Base-by-base conservation (phyloP, 306 rosid species). In the Abrus precatorius region DNA sequence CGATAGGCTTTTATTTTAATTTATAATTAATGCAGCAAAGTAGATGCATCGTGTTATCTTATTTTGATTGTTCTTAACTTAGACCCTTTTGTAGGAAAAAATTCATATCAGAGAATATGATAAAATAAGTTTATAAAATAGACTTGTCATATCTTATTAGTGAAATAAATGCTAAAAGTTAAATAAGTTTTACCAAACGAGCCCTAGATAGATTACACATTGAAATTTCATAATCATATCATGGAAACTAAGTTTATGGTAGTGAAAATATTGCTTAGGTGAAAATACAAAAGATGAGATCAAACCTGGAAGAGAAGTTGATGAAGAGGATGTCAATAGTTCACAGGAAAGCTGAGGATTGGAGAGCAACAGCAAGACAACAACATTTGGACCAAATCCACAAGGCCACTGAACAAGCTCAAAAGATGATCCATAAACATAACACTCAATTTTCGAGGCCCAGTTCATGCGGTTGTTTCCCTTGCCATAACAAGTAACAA, bases 241-340 rank as follows among this genome's bases (percentile, higher is more conserved):
- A 9, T 75, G 76, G 89, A 57, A 52, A 47, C 64, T 66, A 59
- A 69, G 66, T 76, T 38, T 29, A 32, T 61, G 8, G 34, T 41
- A 6, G 44, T 47, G 28, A 75, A 60, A 64, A 36, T 11, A 52
- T 13, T 70, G 4, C 13, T 45, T 57, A 96, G 99, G 97, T 96
- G 87, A 96, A 92, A 75, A 86, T 96, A 83, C 94, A 96, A 74
- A 93, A 89, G 88, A 96, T 96, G 99, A 90, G 87, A 83, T 89
- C 99, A 81, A 89, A 93, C 80, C 77, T 96, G 43, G 99, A 96
- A 84, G 98, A 93, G 65, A 96, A 96, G 82, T 69, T 93, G 91
- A 96, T 93, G 99, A 96, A 87, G 92, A 96, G 87, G 75, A 87
- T 92, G 97, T 75, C 89, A 55, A 30, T 88, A 45, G 99, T 93